Conservation (phyloP, 2,329 filamentous ascomycete species). For the Colletotrichum karsti region DNA sequence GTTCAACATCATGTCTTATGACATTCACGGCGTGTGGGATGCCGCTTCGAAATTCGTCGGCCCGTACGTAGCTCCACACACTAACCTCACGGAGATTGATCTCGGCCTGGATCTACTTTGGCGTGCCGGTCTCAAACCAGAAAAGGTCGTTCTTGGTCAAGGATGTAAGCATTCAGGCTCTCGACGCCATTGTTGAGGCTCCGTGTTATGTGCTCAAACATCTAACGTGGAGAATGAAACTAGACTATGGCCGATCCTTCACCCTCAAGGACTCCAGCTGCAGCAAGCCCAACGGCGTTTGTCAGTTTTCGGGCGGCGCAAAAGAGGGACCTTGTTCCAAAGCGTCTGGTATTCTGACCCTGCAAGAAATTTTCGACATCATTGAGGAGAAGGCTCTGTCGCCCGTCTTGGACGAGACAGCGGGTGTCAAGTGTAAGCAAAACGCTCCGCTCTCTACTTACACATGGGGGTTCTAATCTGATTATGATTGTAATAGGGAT, state of each 20-base stretch:
- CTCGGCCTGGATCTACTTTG: constrained; percentile 54
- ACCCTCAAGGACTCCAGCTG: constrained; percentile 26
- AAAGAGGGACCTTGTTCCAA: constrained; percentile 29
- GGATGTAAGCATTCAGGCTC: constrained; percentile 37
- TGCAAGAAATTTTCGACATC: constrained; percentile 35
- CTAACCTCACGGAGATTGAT: constrained; percentile 57
- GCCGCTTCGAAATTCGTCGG: constrained; percentile 36
- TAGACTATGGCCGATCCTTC: constrained; percentile 43
- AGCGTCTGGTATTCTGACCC: constrained; percentile 31
- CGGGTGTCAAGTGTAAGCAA: constrained; percentile 23
- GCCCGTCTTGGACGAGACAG: constrained; percentile 30
- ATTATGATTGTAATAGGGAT: constrained; percentile 1
- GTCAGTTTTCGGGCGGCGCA: constrained; percentile 26
- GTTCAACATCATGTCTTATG: constrained; percentile 34
- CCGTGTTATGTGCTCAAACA: no score
- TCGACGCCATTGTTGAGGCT: not conserved
- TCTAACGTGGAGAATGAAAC: not conserved
- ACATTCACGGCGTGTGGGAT: constrained; percentile 50
- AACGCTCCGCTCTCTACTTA: no score
- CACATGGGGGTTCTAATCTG: no score
- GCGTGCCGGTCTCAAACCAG: constrained; percentile 51
- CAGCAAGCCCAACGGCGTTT: constrained; percentile 29
- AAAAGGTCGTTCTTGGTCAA: constrained; percentile 51
- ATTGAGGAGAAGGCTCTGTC: constrained; percentile 15
- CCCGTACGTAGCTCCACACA: constrained; percentile 45